Percentiles rank a stretch among this genome's conserved stretches.
Evolutionary conservation across 2,329 filamentous ascomycete species (phyloP).

Genomic region (Colletotrichum tofieldiae): DNA sequence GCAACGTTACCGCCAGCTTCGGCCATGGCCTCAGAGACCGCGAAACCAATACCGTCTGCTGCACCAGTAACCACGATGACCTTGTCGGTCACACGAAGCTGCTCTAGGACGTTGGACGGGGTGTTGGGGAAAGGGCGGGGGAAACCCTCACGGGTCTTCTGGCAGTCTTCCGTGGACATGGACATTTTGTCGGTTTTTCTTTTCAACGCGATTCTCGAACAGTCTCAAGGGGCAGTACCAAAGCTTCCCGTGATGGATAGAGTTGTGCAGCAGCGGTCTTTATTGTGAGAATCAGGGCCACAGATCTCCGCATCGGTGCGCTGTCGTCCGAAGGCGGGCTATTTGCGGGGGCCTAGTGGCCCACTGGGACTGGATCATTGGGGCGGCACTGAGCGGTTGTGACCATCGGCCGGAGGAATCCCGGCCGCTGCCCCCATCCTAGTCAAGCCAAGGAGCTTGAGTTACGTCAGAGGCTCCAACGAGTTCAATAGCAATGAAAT

Average conservation of each 20-base stretch:
- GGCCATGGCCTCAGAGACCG: slow-evolving; percentile 62
- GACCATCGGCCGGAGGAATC: slow-evolving; percentile 21
- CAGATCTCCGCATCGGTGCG: slow-evolving; percentile 32
- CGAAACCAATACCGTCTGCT: slow-evolving; percentile 61
- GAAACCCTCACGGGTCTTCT: slow-evolving; percentile 51
- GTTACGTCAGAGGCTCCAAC: neutral
- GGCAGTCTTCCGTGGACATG: slow-evolving; percentile 54
- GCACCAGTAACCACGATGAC: slow-evolving; percentile 62
- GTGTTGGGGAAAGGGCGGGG: slow-evolving; percentile 57
- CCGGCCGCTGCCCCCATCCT: slow-evolving; percentile 10
- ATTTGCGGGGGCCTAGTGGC: slow-evolving; percentile 4
- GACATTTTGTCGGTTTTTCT: slow-evolving; percentile 53
- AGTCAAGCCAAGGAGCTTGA: neutral
- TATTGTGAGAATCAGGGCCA: neutral
- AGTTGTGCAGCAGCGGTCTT: neutral
- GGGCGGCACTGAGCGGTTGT: slow-evolving; percentile 24
- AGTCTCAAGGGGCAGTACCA: neutral
- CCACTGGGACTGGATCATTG: slow-evolving; percentile 31
- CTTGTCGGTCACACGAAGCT: slow-evolving; percentile 59
- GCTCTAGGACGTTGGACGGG: slow-evolving; percentile 60
- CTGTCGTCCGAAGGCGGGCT: slow-evolving; percentile 35
- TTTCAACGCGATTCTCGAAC: neutral
- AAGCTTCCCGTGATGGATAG: neutral
- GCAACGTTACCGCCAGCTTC: slow-evolving; percentile 61
- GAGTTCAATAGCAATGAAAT: neutral